Conservation (phyloP, 2,329 filamentous ascomycete genomes). For the Huntiella abstrusa region DNA sequence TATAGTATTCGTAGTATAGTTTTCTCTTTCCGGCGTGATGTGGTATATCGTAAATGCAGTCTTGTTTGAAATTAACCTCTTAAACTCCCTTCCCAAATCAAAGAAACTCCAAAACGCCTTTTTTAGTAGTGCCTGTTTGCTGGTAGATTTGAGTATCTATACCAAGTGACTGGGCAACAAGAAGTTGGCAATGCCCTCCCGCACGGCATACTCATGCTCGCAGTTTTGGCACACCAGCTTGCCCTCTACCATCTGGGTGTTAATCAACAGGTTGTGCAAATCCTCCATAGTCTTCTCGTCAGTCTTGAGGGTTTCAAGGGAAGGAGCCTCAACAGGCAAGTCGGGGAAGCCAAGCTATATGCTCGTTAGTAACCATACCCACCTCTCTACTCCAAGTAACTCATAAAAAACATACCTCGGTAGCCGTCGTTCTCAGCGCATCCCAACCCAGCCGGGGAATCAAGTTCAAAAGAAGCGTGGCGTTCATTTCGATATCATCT, state of each 20-base stretch:
- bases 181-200: slow-evolving; percentile 95
- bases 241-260: slow-evolving; percentile 79
- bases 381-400: neutral
- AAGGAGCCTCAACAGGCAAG: slow-evolving; percentile 46
- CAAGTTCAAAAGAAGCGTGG: slow-evolving; percentile 65
- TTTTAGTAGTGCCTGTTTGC: too few species aligned
- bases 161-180: slow-evolving; percentile 83
- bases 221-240: slow-evolving; percentile 82
- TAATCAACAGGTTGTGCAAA: slow-evolving; percentile 62
- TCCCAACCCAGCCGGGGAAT: slow-evolving; percentile 78
- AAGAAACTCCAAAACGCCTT: too few species aligned
- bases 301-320: slow-evolving; percentile 38
- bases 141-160: slow-evolving; percentile 16
- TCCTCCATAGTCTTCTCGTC: slow-evolving; percentile 57
- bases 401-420: slow-evolving; percentile 40
- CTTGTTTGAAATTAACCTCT: neutral
- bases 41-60: too few species aligned
- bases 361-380: neutral
- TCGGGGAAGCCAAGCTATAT: slow-evolving; percentile 58
- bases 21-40: too few species aligned
- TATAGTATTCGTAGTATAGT: neutral
- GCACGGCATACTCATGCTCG: slow-evolving; percentile 82
- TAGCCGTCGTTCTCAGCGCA: slow-evolving; percentile 54
- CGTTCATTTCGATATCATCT: slow-evolving; percentile 63
- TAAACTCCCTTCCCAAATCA: neutral